Base-by-base conservation (phyloP, 2,329 filamentous ascomycete genomes). In the Phoma herbarum region DNA sequence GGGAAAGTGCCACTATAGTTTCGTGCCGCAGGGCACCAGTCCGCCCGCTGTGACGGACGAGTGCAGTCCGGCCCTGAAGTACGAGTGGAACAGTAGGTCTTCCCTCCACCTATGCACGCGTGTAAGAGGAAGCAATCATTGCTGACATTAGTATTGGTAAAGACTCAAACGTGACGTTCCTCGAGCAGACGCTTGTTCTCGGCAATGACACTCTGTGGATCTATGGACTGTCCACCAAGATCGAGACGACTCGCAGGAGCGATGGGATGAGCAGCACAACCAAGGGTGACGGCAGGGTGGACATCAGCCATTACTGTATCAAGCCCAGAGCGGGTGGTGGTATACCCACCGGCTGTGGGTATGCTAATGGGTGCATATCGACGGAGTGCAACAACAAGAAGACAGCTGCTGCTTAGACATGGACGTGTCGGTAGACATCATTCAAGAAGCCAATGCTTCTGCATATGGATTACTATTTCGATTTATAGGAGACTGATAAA, bases 1-100 rank as follows among this genome's bases (percentile, higher is more conserved):
- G 2, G 60, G 50, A 7, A 55, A 42, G 8, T 65, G 62, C 29
- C 55, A 62, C 23, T 65, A 65, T 42, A 62, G 62, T 29, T 65
- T 65, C 18, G 60, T 65, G 2, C 62, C 57, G 7, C 57, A 64
- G 29, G 62, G 60, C 29, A 56, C 44, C 0, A 55, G 57, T 18
- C 37, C 60, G 16, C 60, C 62, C 4, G 47, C 60, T 12, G 51
- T 37, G 41, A 63, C 57, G 5, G 42, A 59, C 41, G 28, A 29
- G 18, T 65, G 60, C 25, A 48, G n/a, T n/a, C n/a, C n/a, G n/a
- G n/a, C n/a, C n/a, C 20, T 65, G 33, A 25, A 31, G 20, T 65
- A 63, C 20, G 48, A 25, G 8, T 65, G 60, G 62, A 39, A 64
- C 22, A 52, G 59, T 64, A 60, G 35, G 62, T 60, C 22, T 0